Conservation (phyloP, 2,329 filamentous ascomycete genomes). For the Penicillium sumatraense region DNA sequence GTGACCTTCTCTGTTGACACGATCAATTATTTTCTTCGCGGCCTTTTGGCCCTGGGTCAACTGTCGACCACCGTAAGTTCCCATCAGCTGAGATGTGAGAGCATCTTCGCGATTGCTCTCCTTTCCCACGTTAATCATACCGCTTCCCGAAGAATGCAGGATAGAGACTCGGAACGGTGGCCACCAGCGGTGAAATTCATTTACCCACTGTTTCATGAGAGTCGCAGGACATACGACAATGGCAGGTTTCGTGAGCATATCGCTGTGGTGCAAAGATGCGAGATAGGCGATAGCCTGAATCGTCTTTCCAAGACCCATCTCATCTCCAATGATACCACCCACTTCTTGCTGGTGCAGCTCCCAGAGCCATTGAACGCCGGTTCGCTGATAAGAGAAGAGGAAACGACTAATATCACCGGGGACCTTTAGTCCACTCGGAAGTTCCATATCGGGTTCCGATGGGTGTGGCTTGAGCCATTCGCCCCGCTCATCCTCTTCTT, state of each 20-base stretch:
- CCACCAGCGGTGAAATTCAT: constrained; percentile 99
- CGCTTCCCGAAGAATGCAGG: constrained; percentile 90
- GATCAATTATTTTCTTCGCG: constrained; percentile 79
- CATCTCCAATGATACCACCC: constrained; percentile 93
- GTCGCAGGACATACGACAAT: constrained; percentile 94
- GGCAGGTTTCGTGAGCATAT: constrained; percentile 78
- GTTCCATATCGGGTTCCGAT: constrained; percentile 73
- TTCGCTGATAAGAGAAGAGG: constrained; percentile 96
- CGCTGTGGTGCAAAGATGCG: constrained; percentile 89
- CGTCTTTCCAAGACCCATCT: constrained; percentile 99
- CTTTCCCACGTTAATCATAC: constrained; percentile 80
- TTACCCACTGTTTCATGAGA: constrained; percentile 96
- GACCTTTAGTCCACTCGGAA: constrained; percentile 76
- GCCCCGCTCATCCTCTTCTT: constrained; percentile 26
- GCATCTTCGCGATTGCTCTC: constrained; percentile 67
- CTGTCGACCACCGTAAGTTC: constrained; percentile 45
- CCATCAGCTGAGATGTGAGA: constrained; percentile 62
- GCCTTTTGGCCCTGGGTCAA: constrained; percentile 63
- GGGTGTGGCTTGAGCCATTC: constrained; percentile 91
- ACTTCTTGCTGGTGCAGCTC: constrained; percentile 89
- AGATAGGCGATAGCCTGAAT: constrained; percentile 81
- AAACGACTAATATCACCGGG: constrained; percentile 93
- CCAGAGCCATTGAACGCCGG: constrained; percentile 93
- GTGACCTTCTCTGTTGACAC: constrained; percentile 82
- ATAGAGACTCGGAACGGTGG: constrained; percentile 97